Base-by-base conservation (phyloP, 352 stramenopile genomes). In the Hyaloperonospora brassicae region DNA sequence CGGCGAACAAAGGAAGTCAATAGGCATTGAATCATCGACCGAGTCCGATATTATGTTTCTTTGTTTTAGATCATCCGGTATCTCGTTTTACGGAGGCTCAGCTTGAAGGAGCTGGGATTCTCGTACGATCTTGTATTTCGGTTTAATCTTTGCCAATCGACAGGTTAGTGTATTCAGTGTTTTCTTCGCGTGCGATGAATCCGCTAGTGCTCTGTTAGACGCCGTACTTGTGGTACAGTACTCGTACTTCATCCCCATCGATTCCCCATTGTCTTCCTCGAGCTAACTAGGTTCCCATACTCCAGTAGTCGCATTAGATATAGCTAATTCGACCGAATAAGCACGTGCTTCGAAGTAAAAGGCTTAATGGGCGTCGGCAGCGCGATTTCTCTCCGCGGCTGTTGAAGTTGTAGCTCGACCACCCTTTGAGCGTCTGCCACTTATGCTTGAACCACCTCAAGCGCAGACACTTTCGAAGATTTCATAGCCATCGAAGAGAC, bases 1-100 rank as follows among this genome's bases (percentile, higher is more conserved):
- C 36, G 36, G n/a, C 36, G n/a, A 12, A 42, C 36, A 42, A n/a
- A 42, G n/a, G 36, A 42, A 4, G 36, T n/a, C 36, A 42, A 42
- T 11, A 42, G 14, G 11, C 3, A 10, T 21, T 42, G 36, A 12
- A 42, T 21, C 36, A 10, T 42, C 36, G 36, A 5, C 4, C 36
- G 36, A 12, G 4, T 21, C 36, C 36, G 11, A 14, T 42, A n/a
- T 11, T 11, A n/a, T n/a, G 14, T 12, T 11, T 42, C 14, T 21
- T 42, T 5, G n/a, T 3, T 4, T 11, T 11, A 10, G 5, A 4
- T 5, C 36, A 21, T 4, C 36, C 5, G 36, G 36, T 5, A 42
- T 42, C 3, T 42, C 36, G 10, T 11, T 12, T 12, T 4, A 42
- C n/a, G 36, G n/a, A n/a, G n/a, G n/a, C n/a, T 3, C n/a, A 10